Conservation (phyloP, 805 yeast species). For the Komagataella kurtzmanii region DNA sequence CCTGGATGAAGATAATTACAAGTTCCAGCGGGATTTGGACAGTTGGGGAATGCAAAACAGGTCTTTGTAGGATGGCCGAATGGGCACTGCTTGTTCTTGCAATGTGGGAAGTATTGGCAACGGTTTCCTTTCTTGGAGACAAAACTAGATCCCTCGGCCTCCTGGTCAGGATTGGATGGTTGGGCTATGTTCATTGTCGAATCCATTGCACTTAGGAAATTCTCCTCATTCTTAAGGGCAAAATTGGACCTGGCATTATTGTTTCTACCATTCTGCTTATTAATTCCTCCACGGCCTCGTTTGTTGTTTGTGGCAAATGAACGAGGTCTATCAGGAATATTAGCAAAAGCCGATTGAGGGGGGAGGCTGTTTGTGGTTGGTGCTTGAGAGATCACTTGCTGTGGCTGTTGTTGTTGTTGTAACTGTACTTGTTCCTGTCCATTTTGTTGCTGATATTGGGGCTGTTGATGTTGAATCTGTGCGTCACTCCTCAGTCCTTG, state of each 20-base stretch:
- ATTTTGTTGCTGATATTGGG: slow-evolving; percentile 4
- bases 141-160: slow-evolving; percentile 9
- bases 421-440: slow-evolving; percentile 5
- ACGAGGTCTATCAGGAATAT: slow-evolving; percentile 7
- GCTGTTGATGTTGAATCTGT: slow-evolving; percentile 11
- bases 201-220: slow-evolving; percentile 27
- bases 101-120: slow-evolving; percentile 61
- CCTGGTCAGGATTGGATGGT: slow-evolving; percentile 4
- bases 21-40: slow-evolving; percentile 70
- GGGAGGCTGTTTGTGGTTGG: slow-evolving; percentile 2
- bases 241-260: slow-evolving; percentile 8
- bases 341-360: slow-evolving; percentile 8
- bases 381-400: slow-evolving; percentile 5
- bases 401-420: slow-evolving; percentile 10
- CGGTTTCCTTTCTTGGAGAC: slow-evolving; percentile 40
- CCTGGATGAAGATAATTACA: slow-evolving; percentile 78
- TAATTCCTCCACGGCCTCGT: slow-evolving; percentile 12
- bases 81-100: slow-evolving; percentile 51
- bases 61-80: slow-evolving; percentile 70
- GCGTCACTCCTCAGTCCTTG: slow-evolving; percentile 23
- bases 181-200: slow-evolving; percentile 11
- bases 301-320: slow-evolving; percentile 7
- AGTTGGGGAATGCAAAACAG: slow-evolving; percentile 66
- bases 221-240: slow-evolving; percentile 23
- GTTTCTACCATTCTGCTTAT: slow-evolving; percentile 7